These are phyloP conservation scores for Cercospora citrullina DNA, from an alignment of 2,329 filamentous ascomycete species.

Conservation along the genomic window DNA sequence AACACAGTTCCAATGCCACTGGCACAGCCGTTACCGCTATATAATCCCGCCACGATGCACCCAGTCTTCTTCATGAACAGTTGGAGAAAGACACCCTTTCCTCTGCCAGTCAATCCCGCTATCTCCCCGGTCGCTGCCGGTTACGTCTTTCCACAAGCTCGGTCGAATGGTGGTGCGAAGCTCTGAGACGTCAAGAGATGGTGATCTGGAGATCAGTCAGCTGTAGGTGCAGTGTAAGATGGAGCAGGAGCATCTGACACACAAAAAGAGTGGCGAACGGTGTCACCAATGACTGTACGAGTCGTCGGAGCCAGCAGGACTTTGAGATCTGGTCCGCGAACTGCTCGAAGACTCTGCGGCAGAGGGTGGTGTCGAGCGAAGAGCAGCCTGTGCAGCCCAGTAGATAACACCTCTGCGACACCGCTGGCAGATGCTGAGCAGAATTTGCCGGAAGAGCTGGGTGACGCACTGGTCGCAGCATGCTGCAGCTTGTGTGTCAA, in stretches of 20 bases:
- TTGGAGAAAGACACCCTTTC: slow-evolving; percentile 57
- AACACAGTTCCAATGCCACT: slow-evolving; percentile 13
- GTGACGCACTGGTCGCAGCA: slow-evolving; percentile 27
- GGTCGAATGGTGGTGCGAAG: slow-evolving; percentile 27
- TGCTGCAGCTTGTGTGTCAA: slow-evolving; percentile 20
- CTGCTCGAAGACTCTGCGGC: neutral
- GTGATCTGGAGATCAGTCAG: neutral
- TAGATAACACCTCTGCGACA: slow-evolving; percentile 18
- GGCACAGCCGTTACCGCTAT: slow-evolving; percentile 30
- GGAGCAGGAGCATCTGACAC: neutral
- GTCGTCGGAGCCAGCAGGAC: neutral
- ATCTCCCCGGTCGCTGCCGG: slow-evolving; percentile 49
- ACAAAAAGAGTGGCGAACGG: neutral
- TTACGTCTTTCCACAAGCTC: slow-evolving; percentile 40
- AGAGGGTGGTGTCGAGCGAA: slow-evolving; percentile 11
- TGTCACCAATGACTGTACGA: slow-evolving; percentile 7
- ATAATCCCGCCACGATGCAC: slow-evolving; percentile 63
- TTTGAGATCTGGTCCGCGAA: neutral
- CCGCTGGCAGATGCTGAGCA: slow-evolving; percentile 20
- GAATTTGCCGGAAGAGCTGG: slow-evolving; percentile 17
- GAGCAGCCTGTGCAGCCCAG: slow-evolving; percentile 19
- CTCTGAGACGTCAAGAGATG: slow-evolving; percentile 22
- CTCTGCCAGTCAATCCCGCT: slow-evolving; percentile 41
- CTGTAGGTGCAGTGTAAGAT: neutral
- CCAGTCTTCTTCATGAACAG: slow-evolving; percentile 74